Percentiles rank a stretch among this genome's conserved stretches.
phyloP scores from a whole-genome alignment of 495 filamentous ascomycete species.

The Pyrenopolyporus hunteri region DNA sequence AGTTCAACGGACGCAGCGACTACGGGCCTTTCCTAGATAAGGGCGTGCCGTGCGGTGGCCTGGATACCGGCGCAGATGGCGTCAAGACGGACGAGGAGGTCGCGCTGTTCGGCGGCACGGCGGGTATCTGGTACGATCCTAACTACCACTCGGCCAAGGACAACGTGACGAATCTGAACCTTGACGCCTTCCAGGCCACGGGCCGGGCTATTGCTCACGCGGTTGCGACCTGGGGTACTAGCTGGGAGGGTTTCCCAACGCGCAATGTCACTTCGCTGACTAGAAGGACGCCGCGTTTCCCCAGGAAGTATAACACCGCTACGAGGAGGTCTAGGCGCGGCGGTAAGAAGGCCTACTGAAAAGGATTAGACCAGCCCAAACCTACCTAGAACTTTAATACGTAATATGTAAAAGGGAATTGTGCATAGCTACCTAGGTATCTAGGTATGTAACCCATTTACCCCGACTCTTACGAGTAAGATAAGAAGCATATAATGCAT shows the following conservation, averaged over 20 bases:
- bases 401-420: no score
- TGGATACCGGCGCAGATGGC: conserved; percentile 73
- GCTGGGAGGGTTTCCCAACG: conserved; percentile 47
- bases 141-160: conserved; percentile 70
- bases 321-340: conserved; percentile 17
- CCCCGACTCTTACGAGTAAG: no score
- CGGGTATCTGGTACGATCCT: conserved; percentile 62
- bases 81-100: conserved; percentile 67
- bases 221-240: conserved; percentile 66
- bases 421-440: no score
- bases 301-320: conserved; percentile 10
- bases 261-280: conserved; percentile 31
- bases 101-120: conserved; percentile 63
- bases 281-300: not conserved
- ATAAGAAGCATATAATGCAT: not conserved
- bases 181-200: conserved; percentile 65
- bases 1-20: conserved; percentile 70
- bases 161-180: conserved; percentile 63
- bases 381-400: no score
- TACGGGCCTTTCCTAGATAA: conserved; percentile 70
- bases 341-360: conserved; percentile 14
- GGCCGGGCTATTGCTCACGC: conserved; percentile 66
- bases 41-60: conserved; percentile 67
- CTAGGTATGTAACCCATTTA: no score
- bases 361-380: no score